These are phyloP conservation scores for Capsaspora owczarzaki DNA, from an alignment of 78 protist species.

Conservation along the genomic window DNA sequence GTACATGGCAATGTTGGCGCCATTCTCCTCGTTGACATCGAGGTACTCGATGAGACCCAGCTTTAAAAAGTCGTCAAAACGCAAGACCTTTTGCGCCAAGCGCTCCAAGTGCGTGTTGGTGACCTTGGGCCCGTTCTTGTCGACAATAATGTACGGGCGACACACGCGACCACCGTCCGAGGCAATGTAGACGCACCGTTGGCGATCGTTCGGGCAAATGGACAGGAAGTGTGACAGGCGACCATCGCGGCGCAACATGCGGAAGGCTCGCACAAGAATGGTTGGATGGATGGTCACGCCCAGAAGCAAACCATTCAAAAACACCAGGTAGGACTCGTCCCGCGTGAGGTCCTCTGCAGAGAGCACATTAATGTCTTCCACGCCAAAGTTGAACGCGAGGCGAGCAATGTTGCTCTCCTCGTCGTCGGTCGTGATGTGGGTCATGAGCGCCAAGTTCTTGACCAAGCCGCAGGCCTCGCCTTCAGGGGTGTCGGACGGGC, in stretches of 20 bases:
- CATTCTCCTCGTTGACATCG: slow-evolving; percentile 96
- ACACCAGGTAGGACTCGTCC: slow-evolving; percentile 46
- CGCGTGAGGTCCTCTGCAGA: slow-evolving; percentile 58
- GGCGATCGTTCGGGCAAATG: slow-evolving; percentile 51
- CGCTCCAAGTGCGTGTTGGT: slow-evolving; percentile 55
- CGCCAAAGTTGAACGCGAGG: slow-evolving; percentile 76
- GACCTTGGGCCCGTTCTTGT: slow-evolving; percentile 63
- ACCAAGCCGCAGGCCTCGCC: slow-evolving; percentile 99
- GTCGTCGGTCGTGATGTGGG: slow-evolving; percentile 93
- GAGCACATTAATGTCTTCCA: slow-evolving; percentile 52
- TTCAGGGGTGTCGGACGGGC: slow-evolving; percentile 99
- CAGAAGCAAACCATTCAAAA: slow-evolving; percentile 84
- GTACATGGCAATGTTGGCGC: slow-evolving; percentile 63
- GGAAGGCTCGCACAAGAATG: slow-evolving; percentile 26
- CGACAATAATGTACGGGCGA: slow-evolving; percentile 89
- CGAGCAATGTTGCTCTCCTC: slow-evolving; percentile 38
- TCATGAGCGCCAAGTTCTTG: slow-evolving; percentile 96
- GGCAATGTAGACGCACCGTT: slow-evolving; percentile 75
- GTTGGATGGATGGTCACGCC: slow-evolving; percentile 75
- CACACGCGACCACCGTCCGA: slow-evolving; percentile 98
- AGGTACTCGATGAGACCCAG: slow-evolving; percentile 76
- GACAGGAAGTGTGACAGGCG: slow-evolving; percentile 74
- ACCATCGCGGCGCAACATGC: slow-evolving; percentile 74
- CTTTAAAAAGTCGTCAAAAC: slow-evolving; percentile 59
- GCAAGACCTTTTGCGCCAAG: slow-evolving; percentile 50